Base-by-base conservation (phyloP, 2,329 filamentous ascomycete species). In the Paecilomyces niveus region DNA sequence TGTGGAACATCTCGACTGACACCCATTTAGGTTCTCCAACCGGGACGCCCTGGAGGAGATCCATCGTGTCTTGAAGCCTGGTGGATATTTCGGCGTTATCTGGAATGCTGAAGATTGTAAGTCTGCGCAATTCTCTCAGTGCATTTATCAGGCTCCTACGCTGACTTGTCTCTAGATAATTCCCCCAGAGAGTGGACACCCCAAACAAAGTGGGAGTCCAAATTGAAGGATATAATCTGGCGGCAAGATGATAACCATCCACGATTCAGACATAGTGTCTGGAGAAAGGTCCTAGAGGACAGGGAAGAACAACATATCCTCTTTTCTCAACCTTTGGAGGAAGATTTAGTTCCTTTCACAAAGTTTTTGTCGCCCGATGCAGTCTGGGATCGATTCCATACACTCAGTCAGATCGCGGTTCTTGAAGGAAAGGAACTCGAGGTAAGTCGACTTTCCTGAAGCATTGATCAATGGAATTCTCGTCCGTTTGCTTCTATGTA, bases 41-140 rank as follows among this genome's bases (percentile, higher is more conserved):
- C 74, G 80, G 50, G 79, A 83, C 35, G 77, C 87, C 0, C 74
- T 92, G 29, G 72, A 76, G 53, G 87, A 90, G 65, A 87, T 91
- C n/a, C 81, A 85, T 63, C 82, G 87, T 53, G 81, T 88, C 0
- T 73, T 91, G 54, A 82, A 81, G 65, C 84, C 84, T 0, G 81
- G 80, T 6, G 82, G 82, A 6, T 78, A 78, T 29, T 76, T 91
- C 29, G 88, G 85, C 13, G 72, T 89, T 70, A 85, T 91, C 56
- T 91, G 89, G 88, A 90, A 90, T 65, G 77, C 87, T 59, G 87
- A 90, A 69, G 85, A 89, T 63, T 89, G 86, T 87, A 73, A 67
- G 80, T 74, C n/a, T 8, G n/a, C 15, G 15, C 39, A 8, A 1
- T 13, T 18, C 21, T 3, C 8, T 18, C 4, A 9, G 18, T 8